These are phyloP conservation scores for Magnusiomyces tetraspermus DNA, from an alignment of 1,139 yeast genomes.

Conservation along the genomic window DNA sequence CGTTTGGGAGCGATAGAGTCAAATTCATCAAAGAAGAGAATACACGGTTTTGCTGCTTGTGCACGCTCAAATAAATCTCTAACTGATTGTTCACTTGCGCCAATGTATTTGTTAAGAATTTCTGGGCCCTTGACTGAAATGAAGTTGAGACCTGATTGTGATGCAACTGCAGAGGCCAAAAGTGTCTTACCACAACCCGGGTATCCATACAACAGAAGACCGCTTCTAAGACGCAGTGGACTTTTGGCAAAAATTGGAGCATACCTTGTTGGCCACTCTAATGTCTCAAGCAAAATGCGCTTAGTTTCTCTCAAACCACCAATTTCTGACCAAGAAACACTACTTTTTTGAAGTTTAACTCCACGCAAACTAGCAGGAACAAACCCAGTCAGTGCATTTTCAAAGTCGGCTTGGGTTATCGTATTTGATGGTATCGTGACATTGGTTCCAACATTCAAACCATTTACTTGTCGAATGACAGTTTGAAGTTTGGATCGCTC, in stretches of 20 bases:
- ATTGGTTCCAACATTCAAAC: constrained; percentile 9
- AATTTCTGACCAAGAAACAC: constrained; percentile 74
- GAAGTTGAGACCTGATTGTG: constrained; percentile 88
- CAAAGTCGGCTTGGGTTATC: constrained; percentile 35
- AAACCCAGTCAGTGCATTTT: constrained; percentile 53
- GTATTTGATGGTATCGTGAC: constrained; percentile 12
- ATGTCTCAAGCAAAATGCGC: constrained; percentile 64
- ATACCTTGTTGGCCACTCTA: constrained; percentile 95
- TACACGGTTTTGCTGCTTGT: constrained; percentile 88
- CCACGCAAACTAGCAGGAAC: constrained; percentile 81
- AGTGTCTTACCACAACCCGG: constrained; percentile 98
- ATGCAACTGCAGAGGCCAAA: constrained; percentile 87
- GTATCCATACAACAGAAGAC: constrained; percentile 82
- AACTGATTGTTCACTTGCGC: constrained; percentile 93
- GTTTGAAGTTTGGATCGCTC: constrained; percentile 63
- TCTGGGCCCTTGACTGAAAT: constrained; percentile 96
- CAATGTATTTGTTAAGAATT: constrained; percentile 88
- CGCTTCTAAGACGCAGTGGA: constrained; percentile 80
- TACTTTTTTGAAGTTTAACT: constrained; percentile 70
- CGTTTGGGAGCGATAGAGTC: constrained; percentile 97
- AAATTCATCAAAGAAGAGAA: constrained; percentile 89
- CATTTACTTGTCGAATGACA: constrained; percentile 19
- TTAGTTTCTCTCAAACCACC: constrained; percentile 83
- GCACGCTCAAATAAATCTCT: constrained; percentile 92
- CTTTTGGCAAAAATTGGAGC: constrained; percentile 88